phyloP scores from a whole-genome alignment of 2,329 filamentous ascomycete species.

The Emergomyces pasteurianus region DNA sequence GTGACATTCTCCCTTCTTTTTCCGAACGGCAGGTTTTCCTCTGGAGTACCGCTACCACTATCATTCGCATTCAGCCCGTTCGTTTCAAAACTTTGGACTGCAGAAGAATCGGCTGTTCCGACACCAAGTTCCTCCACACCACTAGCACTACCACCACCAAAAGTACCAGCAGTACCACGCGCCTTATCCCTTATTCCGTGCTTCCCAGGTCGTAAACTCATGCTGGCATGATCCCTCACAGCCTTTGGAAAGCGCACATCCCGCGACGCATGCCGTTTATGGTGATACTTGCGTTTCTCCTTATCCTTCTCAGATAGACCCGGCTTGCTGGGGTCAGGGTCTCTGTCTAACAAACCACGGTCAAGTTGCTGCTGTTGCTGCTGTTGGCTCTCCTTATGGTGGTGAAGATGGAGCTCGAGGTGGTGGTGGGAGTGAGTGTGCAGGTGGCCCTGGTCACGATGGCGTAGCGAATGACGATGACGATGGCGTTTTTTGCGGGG shows the following conservation, averaged over 20 bases:
- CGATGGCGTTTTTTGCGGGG: background rate
- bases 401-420: background rate
- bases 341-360: background rate
- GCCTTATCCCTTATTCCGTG: slow-evolving; percentile 15
- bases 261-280: background rate
- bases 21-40: slow-evolving; percentile 10
- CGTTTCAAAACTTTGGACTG: slow-evolving; percentile 15
- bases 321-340: background rate
- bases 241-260: background rate
- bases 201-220: slow-evolving; percentile 22
- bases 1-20: slow-evolving; percentile 20
- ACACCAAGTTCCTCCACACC: slow-evolving; percentile 5
- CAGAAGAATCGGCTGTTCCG: background rate
- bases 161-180: slow-evolving; percentile 18
- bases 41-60: slow-evolving; percentile 17
- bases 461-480: background rate
- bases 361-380: background rate
- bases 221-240: slow-evolving; percentile 11
- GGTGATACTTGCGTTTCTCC: background rate
- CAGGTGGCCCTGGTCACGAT: background rate
- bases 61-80: background rate
- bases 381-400: background rate
- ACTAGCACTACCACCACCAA: slow-evolving; percentile 13
- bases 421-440: background rate
- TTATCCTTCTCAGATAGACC: background rate